Evolutionary conservation across 2,329 filamentous ascomycete species (phyloP), one percentile per base, ranked within the genome.

Genomic region (Diaporthe capsici): DNA sequence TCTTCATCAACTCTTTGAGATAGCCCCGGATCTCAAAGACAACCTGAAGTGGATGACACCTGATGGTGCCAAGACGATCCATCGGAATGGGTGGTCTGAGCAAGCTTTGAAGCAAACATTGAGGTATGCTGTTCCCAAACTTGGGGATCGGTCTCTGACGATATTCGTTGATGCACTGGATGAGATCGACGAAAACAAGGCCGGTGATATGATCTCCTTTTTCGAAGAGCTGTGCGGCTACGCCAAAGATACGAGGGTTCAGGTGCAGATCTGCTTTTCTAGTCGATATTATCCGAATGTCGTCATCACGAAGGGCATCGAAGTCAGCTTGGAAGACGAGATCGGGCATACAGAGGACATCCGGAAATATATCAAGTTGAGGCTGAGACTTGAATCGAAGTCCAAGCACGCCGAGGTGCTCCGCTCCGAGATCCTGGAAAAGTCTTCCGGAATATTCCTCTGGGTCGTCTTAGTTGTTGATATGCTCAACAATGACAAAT

Each of bases 241-340:
- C 1, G 82, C 0, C 60, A 88, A 0, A 81, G 82, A 0, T 76
- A 84, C 8, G 34, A 78, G 0, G 79, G 82, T 6, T 72, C 80
- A 79, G 0, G 67, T 78, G 1, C 72, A 39, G 0, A 70, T 87
- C 0, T 87, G 85, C 71, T 84, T 88, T 1, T 86, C 86, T 0
- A 88, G 86, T 53, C 81, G 88, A 0, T 85, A 87, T 42, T 89
- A 88, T 22, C 87, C 87, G 0, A 75, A 85, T 17, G 84, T 89
- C 17, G 81, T 68, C 0, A 78, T 3, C 49, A 77, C 77, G 39
- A 68, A 68, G 0, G 74, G 85, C 20, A 84, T 89, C 17, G 81
- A 71, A 0, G 78, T 1, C 49, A 51, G 4, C 17, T n/a, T 49
- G 13, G 25, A 20, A 25, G 31, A 44, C 39, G 51, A 72, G 31